Evolutionary conservation across 2,329 filamentous ascomycete genomes (phyloP).

Genomic region (Shiraia bambusicola): DNA sequence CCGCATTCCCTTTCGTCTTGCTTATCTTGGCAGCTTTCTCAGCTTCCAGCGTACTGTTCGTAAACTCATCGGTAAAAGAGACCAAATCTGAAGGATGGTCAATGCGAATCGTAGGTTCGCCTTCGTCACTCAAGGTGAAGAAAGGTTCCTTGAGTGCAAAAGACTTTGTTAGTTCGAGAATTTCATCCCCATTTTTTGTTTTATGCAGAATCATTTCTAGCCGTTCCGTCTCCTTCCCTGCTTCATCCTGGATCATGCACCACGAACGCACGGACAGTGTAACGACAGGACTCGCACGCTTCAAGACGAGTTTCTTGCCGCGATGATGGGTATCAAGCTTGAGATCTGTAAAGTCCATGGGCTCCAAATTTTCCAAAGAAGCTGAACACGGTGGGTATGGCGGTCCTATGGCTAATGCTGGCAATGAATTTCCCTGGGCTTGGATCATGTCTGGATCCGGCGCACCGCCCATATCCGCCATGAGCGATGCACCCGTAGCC

Average conservation of each 20-base stretch:
- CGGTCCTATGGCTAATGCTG: slow-evolving; percentile 24
- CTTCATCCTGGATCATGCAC: slow-evolving; percentile 37
- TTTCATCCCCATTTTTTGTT: slow-evolving; percentile 31
- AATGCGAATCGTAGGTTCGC: slow-evolving; percentile 51
- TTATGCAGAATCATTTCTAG: slow-evolving; percentile 31
- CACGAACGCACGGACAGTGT: slow-evolving; percentile 34
- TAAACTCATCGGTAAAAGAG: slow-evolving; percentile 40
- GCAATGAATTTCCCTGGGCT: slow-evolving; percentile 21
- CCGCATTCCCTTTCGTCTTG: slow-evolving; percentile 41
- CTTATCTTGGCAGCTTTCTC: slow-evolving; percentile 33
- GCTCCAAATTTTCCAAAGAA: slow-evolving; percentile 16
- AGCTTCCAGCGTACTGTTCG: slow-evolving; percentile 18
- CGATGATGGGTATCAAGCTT: slow-evolving; percentile 46
- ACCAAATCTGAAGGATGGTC: slow-evolving; percentile 57
- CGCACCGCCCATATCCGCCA: slow-evolving; percentile 34
- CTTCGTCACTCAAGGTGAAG: slow-evolving; percentile 48
- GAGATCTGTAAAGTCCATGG: slow-evolving; percentile 40
- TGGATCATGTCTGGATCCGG: slow-evolving; percentile 23
- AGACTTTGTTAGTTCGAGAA: slow-evolving; percentile 39
- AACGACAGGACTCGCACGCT: slow-evolving; percentile 33
- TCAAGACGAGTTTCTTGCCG: slow-evolving; percentile 39
- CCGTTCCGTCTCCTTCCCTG: slow-evolving; percentile 42
- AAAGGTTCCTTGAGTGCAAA: slow-evolving; percentile 59
- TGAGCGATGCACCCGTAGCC: slow-evolving; percentile 33
- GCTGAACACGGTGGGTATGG: slow-evolving; percentile 27